Evolutionary conservation across 2,329 filamentous ascomycete genomes (phyloP).

Genomic region (Hirsutella rhossiliensis): DNA sequence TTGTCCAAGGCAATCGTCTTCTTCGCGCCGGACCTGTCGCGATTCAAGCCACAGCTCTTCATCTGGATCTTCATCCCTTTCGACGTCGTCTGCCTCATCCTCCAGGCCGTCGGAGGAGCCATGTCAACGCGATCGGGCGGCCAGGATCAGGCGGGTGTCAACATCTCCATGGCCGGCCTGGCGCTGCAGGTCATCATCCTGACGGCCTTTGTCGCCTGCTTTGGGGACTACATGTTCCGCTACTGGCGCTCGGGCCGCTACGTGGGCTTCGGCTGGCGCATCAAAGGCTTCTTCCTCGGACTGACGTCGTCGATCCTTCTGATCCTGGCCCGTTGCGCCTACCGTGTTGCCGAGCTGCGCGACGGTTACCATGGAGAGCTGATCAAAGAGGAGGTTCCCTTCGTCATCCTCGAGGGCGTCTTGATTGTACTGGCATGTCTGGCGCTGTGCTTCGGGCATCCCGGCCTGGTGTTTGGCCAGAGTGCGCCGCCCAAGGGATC

Average conservation of each 20-base stretch:
- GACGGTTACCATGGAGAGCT: slow-evolving; percentile 47
- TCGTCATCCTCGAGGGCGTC: slow-evolving; percentile 40
- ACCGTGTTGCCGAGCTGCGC: slow-evolving; percentile 53
- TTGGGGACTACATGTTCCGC: slow-evolving; percentile 37
- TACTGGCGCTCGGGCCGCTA: slow-evolving; percentile 19
- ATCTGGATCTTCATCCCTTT: slow-evolving; percentile 41
- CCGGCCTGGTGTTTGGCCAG: slow-evolving; percentile 25
- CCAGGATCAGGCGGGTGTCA: slow-evolving; percentile 22
- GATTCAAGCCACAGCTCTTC: slow-evolving; percentile 29
- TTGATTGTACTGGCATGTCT: slow-evolving; percentile 24
- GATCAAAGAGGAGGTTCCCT: slow-evolving; percentile 38
- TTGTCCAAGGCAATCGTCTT: slow-evolving; percentile 26
- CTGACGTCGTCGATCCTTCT: slow-evolving; percentile 41
- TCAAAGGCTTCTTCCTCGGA: slow-evolving; percentile 36
- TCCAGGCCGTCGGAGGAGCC: slow-evolving; percentile 46
- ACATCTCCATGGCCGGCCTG: slow-evolving; percentile 38
- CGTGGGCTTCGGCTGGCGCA: slow-evolving; percentile 14
- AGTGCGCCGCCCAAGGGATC: slow-evolving; percentile 4
- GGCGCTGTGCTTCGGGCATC: slow-evolving; percentile 27
- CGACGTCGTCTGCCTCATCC: slow-evolving; percentile 41
- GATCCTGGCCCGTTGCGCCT: slow-evolving; percentile 51
- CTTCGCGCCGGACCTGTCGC: slow-evolving; percentile 34
- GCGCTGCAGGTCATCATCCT: slow-evolving; percentile 46
- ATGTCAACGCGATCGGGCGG: slow-evolving; percentile 31
- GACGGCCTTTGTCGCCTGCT: slow-evolving; percentile 34